phyloP scores from a whole-genome alignment of 805 yeast genomes.

The Metschnikowia peoriensis region DNA sequence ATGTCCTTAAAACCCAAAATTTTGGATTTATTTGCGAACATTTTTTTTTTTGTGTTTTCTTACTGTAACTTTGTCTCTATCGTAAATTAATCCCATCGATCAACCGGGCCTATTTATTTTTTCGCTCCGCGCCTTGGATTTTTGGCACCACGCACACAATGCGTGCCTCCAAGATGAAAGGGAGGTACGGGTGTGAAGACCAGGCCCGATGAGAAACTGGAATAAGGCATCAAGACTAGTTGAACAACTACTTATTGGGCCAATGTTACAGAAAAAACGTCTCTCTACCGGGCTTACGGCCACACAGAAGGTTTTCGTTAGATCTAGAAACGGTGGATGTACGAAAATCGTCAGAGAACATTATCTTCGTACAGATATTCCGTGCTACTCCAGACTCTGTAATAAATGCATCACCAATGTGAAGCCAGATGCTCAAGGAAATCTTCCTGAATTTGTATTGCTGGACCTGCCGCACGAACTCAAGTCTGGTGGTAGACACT shows the following conservation, averaged over 20 bases:
- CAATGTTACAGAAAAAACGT: slow-evolving; percentile 30
- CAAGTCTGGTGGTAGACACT: slow-evolving; percentile 62
- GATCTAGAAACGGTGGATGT: slow-evolving; percentile 88
- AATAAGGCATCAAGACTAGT: background rate
- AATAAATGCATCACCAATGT: slow-evolving; percentile 52
- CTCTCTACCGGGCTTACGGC: slow-evolving; percentile 51
- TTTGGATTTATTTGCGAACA: too few relatives aligned
- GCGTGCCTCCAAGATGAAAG: background rate
- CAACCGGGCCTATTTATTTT: background rate
- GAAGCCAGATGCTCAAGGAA: slow-evolving; percentile 65
- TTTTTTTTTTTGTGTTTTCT: background rate
- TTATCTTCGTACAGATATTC: slow-evolving; percentile 87
- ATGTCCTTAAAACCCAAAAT: too few relatives aligned
- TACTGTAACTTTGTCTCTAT: background rate
- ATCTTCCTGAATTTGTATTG: slow-evolving; percentile 63
- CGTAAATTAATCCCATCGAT: background rate
- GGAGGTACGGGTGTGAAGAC: slow-evolving; percentile 8
- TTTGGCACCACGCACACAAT: background rate
- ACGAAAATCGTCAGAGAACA: slow-evolving; percentile 92
- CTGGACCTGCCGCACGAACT: slow-evolving; percentile 57
- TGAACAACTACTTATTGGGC: background rate
- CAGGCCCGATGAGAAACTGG: slow-evolving; percentile 4
- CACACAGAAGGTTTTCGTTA: slow-evolving; percentile 85
- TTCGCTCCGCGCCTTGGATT: too few relatives aligned
- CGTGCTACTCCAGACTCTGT: slow-evolving; percentile 81